phyloP scores from a whole-genome alignment of 257 asterid species.

The Asclepias syriaca region DNA sequence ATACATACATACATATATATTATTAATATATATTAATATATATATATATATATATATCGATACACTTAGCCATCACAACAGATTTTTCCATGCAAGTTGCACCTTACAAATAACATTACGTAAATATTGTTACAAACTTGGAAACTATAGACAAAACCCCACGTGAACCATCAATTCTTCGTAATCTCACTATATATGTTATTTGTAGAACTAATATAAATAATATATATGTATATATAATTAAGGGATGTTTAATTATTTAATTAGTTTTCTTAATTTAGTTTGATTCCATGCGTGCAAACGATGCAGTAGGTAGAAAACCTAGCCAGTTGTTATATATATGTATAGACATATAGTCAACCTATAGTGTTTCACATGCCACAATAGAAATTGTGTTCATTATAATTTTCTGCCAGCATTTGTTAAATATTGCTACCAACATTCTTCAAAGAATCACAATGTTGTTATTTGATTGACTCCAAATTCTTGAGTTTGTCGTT shows the following conservation, averaged over 20 bases:
- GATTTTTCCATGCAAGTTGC: conserved; percentile 3
- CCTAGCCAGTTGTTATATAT: not conserved
- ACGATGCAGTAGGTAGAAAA: not conserved
- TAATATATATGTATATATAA: not conserved
- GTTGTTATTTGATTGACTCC: not conserved
- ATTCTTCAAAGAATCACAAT: not conserved
- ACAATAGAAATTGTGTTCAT: not conserved
- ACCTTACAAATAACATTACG: not conserved
- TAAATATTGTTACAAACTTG: not conserved
- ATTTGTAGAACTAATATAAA: not conserved
- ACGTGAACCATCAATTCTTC: not conserved
- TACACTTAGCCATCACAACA: not conserved
- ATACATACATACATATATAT: no score
- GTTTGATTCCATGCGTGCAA: not conserved
- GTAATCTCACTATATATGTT: not conserved
- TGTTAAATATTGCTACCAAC: not conserved
- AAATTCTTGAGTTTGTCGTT: not conserved
- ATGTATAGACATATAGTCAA: not conserved
- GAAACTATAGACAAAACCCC: not conserved
- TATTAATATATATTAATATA: no score
- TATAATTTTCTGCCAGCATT: not conserved
- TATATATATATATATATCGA: not conserved
- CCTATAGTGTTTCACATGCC: not conserved
- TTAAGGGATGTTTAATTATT: not conserved
- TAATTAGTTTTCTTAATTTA: not conserved